Base-by-base conservation (phyloP, 768 basidiomycete genomes). In the Tubosaeta brunneosetosa region DNA sequence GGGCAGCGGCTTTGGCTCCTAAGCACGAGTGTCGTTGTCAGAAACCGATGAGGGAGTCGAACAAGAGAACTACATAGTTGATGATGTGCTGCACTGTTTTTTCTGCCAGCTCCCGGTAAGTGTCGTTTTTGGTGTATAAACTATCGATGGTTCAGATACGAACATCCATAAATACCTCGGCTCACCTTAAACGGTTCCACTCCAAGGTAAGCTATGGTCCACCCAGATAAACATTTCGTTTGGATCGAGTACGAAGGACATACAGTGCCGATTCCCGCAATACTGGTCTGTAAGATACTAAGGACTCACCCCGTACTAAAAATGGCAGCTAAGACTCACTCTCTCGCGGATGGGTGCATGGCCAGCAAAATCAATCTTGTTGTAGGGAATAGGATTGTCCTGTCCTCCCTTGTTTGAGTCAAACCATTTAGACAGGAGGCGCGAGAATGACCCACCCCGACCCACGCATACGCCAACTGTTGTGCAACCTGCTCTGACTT, bases 401-500 rank as follows among this genome's bases (percentile, higher is more conserved):
- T 76, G 44, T 17, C 32, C 4, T 36, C 22, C 22, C 22, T 13
- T 16, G 17, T 31, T 46, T 4, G 27, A 8, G 25, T 60, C 36
- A 55, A n/a, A 27, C 22, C 9, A 3, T 16, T 14, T 5, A 11
- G 17, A 37, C 16, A 32, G 8, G 16, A 13, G 26, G 6, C 14
- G 7, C 16, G 7, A 40, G 46, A 41, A 6, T 8, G 16, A 65
- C 79, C 47, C 55, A 85, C 84, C 32, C 74, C 76, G 34, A 76
- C 71, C 78, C 82, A 90, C 4, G 78, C 84, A 58, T 77, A 78
- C 0, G 77, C 73, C 68, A 91, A 60, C 59, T 84, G 84, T 64
- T 86, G 79, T 1, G 79, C 81, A 22, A 87, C 71, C 58, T 84
- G 64, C 65, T 80, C 74, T 0, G 87, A 84, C 60, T 88, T 84